Conservation (phyloP, 495 filamentous ascomycete species). For the Aspergillus hancockii region DNA sequence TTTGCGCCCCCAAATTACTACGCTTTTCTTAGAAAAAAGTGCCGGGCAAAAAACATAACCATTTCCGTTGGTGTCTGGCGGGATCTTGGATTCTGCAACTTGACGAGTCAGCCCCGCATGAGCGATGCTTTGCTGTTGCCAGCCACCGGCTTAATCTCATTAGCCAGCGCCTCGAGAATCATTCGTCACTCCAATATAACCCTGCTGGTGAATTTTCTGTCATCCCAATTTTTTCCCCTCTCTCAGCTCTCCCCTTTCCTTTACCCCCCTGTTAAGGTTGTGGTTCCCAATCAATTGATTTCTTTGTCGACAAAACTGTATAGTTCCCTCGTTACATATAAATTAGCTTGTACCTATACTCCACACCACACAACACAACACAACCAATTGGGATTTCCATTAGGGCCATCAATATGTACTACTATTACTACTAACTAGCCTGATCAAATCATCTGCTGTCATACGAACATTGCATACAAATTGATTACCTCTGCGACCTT, state of each 20-base stretch:
- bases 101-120: slow-evolving; percentile 9
- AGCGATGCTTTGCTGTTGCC: slow-evolving; percentile 15
- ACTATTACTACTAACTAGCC: background rate
- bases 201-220: background rate
- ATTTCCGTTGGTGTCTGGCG: slow-evolving; percentile 17
- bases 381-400: background rate
- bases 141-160: slow-evolving; percentile 27
- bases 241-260: background rate
- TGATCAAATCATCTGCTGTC: background rate
- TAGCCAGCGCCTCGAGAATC: background rate
- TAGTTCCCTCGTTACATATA: background rate
- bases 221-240: slow-evolving; percentile 18
- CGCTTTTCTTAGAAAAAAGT: no score
- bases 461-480: background rate
- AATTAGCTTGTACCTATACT: background rate
- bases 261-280: background rate
- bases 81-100: background rate
- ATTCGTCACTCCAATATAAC: slow-evolving; percentile 21
- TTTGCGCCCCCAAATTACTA: no score
- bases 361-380: background rate
- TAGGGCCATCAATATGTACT: slow-evolving; percentile 4
- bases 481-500: background rate
- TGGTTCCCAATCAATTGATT: background rate
- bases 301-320: background rate
- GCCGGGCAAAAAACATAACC: no score